Base-by-base conservation (phyloP, 2,329 filamentous ascomycete genomes). In the Pleoardoris graminearum region DNA sequence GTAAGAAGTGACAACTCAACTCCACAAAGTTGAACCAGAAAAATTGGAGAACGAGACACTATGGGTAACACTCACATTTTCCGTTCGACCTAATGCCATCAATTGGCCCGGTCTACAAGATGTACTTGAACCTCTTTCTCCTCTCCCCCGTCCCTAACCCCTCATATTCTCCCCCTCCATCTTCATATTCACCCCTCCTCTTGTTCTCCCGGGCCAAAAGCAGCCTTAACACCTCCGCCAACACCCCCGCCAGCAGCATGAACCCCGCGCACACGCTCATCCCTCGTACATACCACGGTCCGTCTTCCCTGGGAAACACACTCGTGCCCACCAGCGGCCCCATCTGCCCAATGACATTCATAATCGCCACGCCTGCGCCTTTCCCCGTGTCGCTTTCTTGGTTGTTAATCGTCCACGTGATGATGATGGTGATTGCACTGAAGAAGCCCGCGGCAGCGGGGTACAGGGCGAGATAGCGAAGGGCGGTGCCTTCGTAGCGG, bases 371-470 rank as follows among this genome's bases (percentile, higher is more conserved):
- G 1, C 88, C 90, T 1, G 85, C 85, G 0, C 90, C 90, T 60
- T 89, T 88, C 6, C 85, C 83, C 46, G 82, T 83, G 55, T 86
- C 84, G 11, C 79, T 85, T 48, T 82, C 76, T 68, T 94, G 89
- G 71, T 96, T 96, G 68, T 96, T 95, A 66, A 96, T 83, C 30
- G 84, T 90, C 91, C 91, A 96, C 1, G 90, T 88, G 51, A 96
- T 89, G 60, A 92, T 87, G 27, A 96, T 80, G 0, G 90, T 91
- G 51, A 96, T 88, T 17, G 90, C 88, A 54, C 83, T 86, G 78
- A 96, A 95, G 85, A 96, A 94, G 3, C 91, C 91, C 0, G 85
- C 77, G 1, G 86, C 83, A 1, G 91, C 90, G 0, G 90, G 90
- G 69, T 88, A 96, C 7, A 96, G 81, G 50, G 86, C 88, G 5